Conservation (phyloP, 202 grass and related monocot genomes). For the Zizania palustris region DNA sequence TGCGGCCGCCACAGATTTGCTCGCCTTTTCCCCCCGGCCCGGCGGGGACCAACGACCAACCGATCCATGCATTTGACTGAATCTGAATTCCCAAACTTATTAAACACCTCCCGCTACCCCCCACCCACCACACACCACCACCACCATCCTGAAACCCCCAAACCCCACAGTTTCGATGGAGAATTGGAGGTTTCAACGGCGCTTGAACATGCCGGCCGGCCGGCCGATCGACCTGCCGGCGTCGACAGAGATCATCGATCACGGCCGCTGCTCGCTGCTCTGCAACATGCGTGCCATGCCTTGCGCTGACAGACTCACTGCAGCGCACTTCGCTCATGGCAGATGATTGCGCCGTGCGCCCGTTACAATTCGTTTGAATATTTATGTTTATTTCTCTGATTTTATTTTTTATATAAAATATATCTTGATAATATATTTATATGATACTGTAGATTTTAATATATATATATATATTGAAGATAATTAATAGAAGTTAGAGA, state of each 20-base stretch:
- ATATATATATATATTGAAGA: too few species aligned
- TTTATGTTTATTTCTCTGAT: too few species aligned
- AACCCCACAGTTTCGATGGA: slow-evolving; percentile 28
- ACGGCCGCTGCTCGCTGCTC: too few species aligned
- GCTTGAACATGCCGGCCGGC: not conserved
- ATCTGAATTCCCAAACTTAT: not conserved
- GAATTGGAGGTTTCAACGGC: not conserved
- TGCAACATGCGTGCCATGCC: too few species aligned
- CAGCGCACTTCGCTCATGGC: too few species aligned
- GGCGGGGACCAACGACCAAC: slow-evolving; percentile 24
- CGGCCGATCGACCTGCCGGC: not conserved
- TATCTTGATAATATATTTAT: too few species aligned
- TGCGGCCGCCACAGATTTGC: not conserved
- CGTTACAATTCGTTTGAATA: too few species aligned
- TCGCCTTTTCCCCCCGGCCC: not conserved
- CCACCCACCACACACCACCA: not conserved
- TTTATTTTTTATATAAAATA: too few species aligned
- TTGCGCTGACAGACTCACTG: too few species aligned
- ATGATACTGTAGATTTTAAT: too few species aligned
- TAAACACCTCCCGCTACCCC: not conserved
- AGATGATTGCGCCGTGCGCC: too few species aligned
- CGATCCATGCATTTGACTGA: slow-evolving; percentile 43
- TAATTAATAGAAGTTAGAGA: too few species aligned
- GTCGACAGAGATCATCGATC: slow-evolving; percentile 29
- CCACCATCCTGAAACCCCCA: not conserved